Percentiles rank a stretch among this genome's conserved stretches.
These are phyloP conservation scores for Diplocarpon mali DNA, from an alignment of 2,329 filamentous ascomycete species.

Conservation along the genomic window DNA sequence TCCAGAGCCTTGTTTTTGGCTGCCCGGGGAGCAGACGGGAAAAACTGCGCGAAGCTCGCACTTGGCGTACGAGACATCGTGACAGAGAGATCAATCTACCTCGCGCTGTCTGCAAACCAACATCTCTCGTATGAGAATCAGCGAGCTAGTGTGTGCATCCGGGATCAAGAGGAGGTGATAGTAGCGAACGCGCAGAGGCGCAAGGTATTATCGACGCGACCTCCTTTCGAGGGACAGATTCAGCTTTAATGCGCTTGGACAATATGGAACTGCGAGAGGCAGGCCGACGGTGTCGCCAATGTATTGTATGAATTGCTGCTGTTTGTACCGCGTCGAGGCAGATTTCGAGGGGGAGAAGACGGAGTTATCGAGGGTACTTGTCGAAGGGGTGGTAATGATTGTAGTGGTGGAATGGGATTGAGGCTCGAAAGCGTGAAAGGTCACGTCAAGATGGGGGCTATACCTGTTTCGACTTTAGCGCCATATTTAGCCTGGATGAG, in stretches of 20 bases:
- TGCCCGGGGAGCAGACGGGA: conserved; percentile 57
- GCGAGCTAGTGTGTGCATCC: conserved; percentile 22
- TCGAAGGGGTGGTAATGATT: too few relatives aligned
- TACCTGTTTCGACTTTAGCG: too few relatives aligned
- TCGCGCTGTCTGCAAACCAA: conserved; percentile 23
- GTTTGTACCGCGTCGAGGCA: too few relatives aligned
- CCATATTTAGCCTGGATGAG: too few relatives aligned
- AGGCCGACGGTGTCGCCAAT: too few relatives aligned
- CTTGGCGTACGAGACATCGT: conserved; percentile 69
- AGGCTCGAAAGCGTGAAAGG: too few relatives aligned
- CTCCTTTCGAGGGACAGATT: conserved; percentile 14
- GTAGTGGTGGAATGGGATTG: too few relatives aligned
- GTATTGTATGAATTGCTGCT: too few relatives aligned
- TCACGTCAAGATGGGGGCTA: too few relatives aligned
- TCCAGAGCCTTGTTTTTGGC: conserved; percentile 47
- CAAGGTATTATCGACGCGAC: conserved; percentile 14
- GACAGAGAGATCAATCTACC: conserved; percentile 29
- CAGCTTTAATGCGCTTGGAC: conserved; percentile 11
- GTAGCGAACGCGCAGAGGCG: conserved; percentile 19
- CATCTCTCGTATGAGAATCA: conserved; percentile 22
- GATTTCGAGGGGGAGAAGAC: too few relatives aligned
- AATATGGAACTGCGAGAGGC: too few relatives aligned
- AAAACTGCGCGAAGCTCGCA: conserved; percentile 79
- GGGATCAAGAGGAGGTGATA: conserved; percentile 9
- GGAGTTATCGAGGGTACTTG: too few relatives aligned